Conservation (phyloP, 108 stramenopile genomes). For the Schizochytrium sp. region DNA sequence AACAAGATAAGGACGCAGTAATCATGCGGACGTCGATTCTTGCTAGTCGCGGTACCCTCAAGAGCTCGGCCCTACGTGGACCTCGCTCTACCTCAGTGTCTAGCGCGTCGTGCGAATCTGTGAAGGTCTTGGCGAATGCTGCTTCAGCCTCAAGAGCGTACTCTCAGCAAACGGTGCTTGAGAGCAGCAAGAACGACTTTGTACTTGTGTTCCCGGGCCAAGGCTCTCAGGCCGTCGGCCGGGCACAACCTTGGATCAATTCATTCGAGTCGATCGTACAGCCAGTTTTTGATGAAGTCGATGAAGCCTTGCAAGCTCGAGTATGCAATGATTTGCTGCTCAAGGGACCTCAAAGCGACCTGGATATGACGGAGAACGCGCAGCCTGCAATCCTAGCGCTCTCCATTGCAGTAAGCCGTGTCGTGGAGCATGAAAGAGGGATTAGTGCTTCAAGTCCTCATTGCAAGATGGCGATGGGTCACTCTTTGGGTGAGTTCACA, state of each 20-base stretch:
- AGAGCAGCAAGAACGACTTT: constrained; percentile 35
- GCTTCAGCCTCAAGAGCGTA: too few species aligned
- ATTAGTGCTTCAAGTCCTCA: constrained; percentile 30
- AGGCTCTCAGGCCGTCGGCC: constrained; percentile 35
- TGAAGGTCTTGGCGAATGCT: too few species aligned
- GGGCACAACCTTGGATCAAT: background rate
- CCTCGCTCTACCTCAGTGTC: too few species aligned
- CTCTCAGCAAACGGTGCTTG: background rate
- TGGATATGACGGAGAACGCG: constrained; percentile 29
- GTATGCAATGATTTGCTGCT: background rate
- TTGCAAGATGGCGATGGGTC: constrained; percentile 55
- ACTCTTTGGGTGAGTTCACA: constrained; percentile 54
- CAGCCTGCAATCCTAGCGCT: constrained; percentile 11
- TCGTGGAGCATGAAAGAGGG: background rate
- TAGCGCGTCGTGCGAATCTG: too few species aligned
- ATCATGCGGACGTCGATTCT: too few species aligned
- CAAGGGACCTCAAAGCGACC: background rate
- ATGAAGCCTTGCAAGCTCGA: background rate
- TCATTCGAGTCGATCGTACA: background rate
- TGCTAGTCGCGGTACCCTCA: too few species aligned
- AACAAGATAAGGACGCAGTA: too few species aligned
- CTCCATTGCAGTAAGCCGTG: background rate
- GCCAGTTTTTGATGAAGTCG: constrained; percentile 3
- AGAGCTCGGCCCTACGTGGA: too few species aligned
- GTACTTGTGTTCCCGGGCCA: constrained; percentile 40